A percentile compares a stretch with the other conserved stretches of the same genome.
Conservation (phyloP, 108 stramenopile species). For the Asterionellopsis glacialis region DNA sequence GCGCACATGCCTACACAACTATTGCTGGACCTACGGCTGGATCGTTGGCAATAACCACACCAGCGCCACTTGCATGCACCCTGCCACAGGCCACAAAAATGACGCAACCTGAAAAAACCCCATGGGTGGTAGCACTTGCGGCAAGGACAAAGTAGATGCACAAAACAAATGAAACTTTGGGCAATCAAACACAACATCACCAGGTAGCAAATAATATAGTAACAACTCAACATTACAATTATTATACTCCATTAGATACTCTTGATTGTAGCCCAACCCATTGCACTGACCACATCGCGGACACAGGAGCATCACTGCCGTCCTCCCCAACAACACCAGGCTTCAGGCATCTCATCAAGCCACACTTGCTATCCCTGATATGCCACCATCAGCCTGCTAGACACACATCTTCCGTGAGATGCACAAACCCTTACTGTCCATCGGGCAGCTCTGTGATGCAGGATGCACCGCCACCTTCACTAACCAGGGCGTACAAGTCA, state of each 20-base stretch:
- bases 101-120: conserved; percentile 6
- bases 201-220: too few species aligned
- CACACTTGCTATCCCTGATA: too few species aligned
- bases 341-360: too few species aligned
- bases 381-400: conserved; percentile 4
- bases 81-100: conserved; percentile 4
- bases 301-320: conserved; percentile 6
- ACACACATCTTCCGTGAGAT: conserved; percentile 13
- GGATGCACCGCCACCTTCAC: conserved; percentile 10
- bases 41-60: too few species aligned
- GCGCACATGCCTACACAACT: not conserved
- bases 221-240: too few species aligned
- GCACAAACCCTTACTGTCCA: too few species aligned
- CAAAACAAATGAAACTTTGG: not conserved
- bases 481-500: conserved; percentile 1
- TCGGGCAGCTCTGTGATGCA: too few species aligned
- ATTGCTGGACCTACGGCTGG: not conserved
- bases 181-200: not conserved
- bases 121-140: not conserved
- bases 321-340: too few species aligned
- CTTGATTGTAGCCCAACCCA: not conserved
- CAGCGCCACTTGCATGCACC: too few species aligned
- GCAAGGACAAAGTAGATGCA: not conserved
- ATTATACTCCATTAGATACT: too few species aligned
- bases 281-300: conserved; percentile 9